Evolutionary conservation across 2,329 filamentous ascomycete genomes (phyloP).

Genomic region (Nothophoma quercina): DNA sequence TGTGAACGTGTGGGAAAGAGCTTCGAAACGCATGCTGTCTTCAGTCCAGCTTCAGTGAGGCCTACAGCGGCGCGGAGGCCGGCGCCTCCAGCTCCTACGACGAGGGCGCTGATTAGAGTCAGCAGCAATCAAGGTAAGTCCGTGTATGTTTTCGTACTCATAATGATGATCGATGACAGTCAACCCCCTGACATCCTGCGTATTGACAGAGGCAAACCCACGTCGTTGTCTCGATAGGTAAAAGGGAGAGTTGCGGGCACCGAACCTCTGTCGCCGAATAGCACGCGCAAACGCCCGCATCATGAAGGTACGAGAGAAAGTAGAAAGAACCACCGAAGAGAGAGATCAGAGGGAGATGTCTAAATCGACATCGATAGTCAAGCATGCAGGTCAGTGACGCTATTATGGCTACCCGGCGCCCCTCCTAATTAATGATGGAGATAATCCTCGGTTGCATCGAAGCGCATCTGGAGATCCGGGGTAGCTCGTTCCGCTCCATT

Average conservation of each 20-base stretch:
- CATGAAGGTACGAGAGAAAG: background rate
- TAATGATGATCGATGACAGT: conserved; percentile 47
- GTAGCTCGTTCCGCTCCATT: conserved; percentile 5
- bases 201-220: conserved; percentile 28
- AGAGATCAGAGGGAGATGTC: background rate
- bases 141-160: conserved; percentile 29
- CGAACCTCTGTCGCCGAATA: conserved; percentile 26
- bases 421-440: conserved; percentile 22
- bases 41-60: conserved; percentile 69
- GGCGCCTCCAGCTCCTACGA: conserved; percentile 65
- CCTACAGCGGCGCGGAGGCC: conserved; percentile 70
- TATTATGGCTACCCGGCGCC: conserved; percentile 28
- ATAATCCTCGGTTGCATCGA: conserved; percentile 33
- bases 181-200: conserved; percentile 26
- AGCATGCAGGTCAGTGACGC: conserved; percentile 21
- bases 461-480: conserved; percentile 7
- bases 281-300: conserved; percentile 39
- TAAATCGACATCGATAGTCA: conserved; percentile 13
- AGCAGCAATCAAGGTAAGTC: background rate
- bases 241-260: conserved; percentile 13
- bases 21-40: conserved; percentile 71
- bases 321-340: background rate
- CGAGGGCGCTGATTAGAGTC: conserved; percentile 47
- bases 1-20: conserved; percentile 70
- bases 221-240: conserved; percentile 14